Conservation (phyloP, 225 moss, liverwort and hornwort species). For the Antitrichia curtipendula region DNA sequence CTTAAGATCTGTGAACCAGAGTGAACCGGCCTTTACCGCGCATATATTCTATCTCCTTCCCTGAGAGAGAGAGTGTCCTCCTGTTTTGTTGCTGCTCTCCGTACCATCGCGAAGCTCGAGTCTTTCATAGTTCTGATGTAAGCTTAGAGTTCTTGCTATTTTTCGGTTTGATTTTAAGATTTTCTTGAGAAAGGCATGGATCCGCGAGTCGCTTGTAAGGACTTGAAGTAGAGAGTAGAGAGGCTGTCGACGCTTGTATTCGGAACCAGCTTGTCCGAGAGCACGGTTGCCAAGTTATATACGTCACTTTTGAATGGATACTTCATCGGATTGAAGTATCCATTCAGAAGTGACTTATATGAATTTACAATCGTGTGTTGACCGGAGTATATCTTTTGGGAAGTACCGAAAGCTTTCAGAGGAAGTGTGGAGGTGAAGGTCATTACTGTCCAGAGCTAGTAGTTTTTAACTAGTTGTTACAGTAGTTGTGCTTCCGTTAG, state of each 20-base stretch:
- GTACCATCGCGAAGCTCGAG: no score
- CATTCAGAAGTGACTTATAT: background rate
- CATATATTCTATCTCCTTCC: background rate
- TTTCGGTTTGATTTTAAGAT: no score
- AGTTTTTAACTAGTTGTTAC: background rate
- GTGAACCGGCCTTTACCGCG: background rate
- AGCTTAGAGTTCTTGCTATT: background rate
- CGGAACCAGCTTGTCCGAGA: background rate
- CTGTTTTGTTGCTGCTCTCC: no score
- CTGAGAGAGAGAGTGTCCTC: rapidly evolving
- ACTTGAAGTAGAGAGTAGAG: background rate
- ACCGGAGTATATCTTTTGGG: background rate
- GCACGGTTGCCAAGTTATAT: background rate
- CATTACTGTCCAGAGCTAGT: background rate
- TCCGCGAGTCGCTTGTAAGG: background rate
- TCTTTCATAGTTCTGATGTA: background rate
- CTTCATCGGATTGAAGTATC: background rate
- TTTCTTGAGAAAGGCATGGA: background rate
- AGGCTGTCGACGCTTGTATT: no score
- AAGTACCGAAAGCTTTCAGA: no score
- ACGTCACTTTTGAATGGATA: background rate
- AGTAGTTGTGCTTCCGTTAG: background rate
- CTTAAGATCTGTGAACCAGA: background rate
- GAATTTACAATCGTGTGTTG: background rate
- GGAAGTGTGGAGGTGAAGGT: background rate